A percentile compares a stretch with the other conserved stretches of the same genome.
Conservation (phyloP, 2,329 filamentous ascomycete genomes). For the Epichloe coenophiala region DNA sequence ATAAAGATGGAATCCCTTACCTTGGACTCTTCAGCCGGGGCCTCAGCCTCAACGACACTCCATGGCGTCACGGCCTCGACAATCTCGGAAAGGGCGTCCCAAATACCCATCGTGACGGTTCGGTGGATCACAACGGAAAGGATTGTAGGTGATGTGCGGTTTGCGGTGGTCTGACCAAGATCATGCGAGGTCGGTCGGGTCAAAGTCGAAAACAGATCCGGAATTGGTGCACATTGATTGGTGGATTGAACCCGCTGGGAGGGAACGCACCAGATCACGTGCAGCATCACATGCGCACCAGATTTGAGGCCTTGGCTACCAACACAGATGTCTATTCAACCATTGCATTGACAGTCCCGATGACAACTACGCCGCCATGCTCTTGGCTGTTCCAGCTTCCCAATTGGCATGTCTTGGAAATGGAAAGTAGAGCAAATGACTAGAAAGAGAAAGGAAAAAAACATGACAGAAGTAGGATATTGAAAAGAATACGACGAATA, state of each 20-base stretch:
- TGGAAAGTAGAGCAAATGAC: too few relatives aligned
- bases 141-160: constrained; percentile 20
- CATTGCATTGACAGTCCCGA: too few relatives aligned
- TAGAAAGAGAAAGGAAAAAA: not conserved
- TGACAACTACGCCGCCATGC: too few relatives aligned
- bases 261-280: constrained; percentile 1
- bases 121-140: constrained; percentile 26
- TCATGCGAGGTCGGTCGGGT: constrained; percentile 24
- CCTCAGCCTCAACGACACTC: constrained; percentile 51
- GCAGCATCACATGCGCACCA: constrained; percentile 11
- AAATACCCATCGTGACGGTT: constrained; percentile 48
- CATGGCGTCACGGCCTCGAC: constrained; percentile 53
- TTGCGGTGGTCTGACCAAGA: constrained; percentile 16
- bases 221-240: constrained; percentile 39
- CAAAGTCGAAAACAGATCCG: constrained; percentile 30
- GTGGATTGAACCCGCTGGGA: constrained; percentile 7
- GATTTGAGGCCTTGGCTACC: not conserved
- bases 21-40: constrained; percentile 52
- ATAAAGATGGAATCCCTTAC: constrained; percentile 20
- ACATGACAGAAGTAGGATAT: not conserved
- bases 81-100: constrained; percentile 50
- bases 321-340: too few relatives aligned
- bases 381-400: too few relatives aligned
- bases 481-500: not conserved
- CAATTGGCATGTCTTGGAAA: too few relatives aligned